A percentile compares a stretch with the other conserved stretches of the same genome.
Evolutionary conservation across 495 filamentous ascomycete species (phyloP).

Genomic region (Bryoglossum gracile): DNA sequence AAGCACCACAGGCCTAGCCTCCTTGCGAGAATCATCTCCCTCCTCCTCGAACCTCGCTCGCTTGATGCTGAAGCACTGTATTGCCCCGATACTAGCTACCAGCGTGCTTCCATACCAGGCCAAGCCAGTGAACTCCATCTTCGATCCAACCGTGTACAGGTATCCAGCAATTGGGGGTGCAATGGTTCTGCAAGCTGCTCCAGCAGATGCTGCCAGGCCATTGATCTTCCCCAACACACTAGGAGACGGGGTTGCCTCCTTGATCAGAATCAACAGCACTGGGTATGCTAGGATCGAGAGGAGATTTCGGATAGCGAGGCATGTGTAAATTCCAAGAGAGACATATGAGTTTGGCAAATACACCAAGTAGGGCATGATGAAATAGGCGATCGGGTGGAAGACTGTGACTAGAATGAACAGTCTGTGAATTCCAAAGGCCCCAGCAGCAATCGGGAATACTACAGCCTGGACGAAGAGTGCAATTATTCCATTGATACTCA

Average conservation of each 20-base stretch:
- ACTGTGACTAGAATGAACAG: constrained; percentile 69
- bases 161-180: constrained; percentile 82
- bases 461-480: constrained; percentile 68
- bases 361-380: constrained; percentile 80
- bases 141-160: constrained; percentile 71
- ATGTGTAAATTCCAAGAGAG: constrained; percentile 61
- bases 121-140: constrained; percentile 71
- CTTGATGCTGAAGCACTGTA: constrained; percentile 20
- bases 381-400: constrained; percentile 76
- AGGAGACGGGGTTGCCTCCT: constrained; percentile 71
- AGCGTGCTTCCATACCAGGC: constrained; percentile 84
- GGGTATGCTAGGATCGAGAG: constrained; percentile 81
- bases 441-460: constrained; percentile 22
- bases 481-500: constrained; percentile 79
- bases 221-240: constrained; percentile 84
- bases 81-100: constrained; percentile 66
- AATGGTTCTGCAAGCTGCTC: constrained; percentile 77
- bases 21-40: constrained; percentile 1
- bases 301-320: constrained; percentile 79
- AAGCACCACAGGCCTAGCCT: neutral
- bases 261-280: constrained; percentile 72
- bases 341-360: constrained; percentile 60
- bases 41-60: constrained; percentile 8
- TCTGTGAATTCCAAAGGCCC: constrained; percentile 17
- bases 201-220: constrained; percentile 79